Base-by-base conservation (phyloP, 768 basidiomycete species). In the Tephrocybe rancida region DNA sequence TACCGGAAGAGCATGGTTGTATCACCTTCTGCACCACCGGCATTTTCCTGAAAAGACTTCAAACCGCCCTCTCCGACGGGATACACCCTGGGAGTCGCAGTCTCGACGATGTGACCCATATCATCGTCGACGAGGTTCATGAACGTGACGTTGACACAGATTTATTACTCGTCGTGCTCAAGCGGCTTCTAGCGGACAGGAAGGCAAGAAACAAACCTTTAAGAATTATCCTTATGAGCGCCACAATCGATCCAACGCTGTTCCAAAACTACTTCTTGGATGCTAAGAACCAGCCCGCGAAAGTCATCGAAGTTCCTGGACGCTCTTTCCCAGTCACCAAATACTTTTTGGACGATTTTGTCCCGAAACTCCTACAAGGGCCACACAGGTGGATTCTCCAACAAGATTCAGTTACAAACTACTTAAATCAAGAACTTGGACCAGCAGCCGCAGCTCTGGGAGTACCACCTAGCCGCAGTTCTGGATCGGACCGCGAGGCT, bases 141-240 rank as follows among this genome's bases (percentile, higher is more conserved):
- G 95, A 97, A 70, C 87, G 95, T 25, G 93, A 96, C 60, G 84
- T 96, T 54, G 94, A 97, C 64, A 95, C 92, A 0, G 95, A 97
- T 68, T 73, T 97, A 21, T 72, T 94, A 38, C 81, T 98, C 16
- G 91, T 94, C 52, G 92, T 95, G 5, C 79, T 98, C 50, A 95
- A 95, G 69, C 83, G 91, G 21, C 70, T 95, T 21, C 70, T 95
- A 63, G 81, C 79, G 5, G 87, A 92, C 53, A 83, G 94, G 60
- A 87, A 82, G 65, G 74, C 81, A 5, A 80, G 81, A 57, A 79
- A 82, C 10, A 82, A 86, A 43, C 86, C 90, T 2, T 71, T 98
- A 69, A 95, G 94, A 69, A 77, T 98, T 58, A 72, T 97, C 38
- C 81, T 98, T 51, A 97, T 98, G 95, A 95, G 92, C 64, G 95